Base-by-base conservation (phyloP, 768 basidiomycete genomes). In the Leccinum longicurvipes region DNA sequence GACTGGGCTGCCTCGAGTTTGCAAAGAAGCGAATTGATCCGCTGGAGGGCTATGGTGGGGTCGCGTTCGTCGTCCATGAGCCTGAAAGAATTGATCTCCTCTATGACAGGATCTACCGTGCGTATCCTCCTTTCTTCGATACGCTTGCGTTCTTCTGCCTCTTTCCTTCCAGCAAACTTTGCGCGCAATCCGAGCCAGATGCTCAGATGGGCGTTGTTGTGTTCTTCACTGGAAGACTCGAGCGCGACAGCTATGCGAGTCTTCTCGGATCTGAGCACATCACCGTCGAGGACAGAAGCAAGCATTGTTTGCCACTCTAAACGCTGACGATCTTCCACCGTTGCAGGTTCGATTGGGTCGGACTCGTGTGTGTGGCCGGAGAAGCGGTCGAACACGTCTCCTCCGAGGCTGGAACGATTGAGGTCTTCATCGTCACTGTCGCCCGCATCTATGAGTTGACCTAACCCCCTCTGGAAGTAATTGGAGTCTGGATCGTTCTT, bases 251-350 rank as follows among this genome's bases (percentile, higher is more conserved):
- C 89, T 57, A 98, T 94, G 54, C 97, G 84, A 24, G 89, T 90
- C 74, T 93, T 97, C 75, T 98, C 97, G 1, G 92, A 89, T 69
- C 89, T 92, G 60, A 99, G 82, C 11, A 99, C 93, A 64, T 98
- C 95, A 10, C 97, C 95, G 28, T 84, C 84, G 46, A 99, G 79
- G 24, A 98, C 96, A 28, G 94, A 96, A 12, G 91, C 84, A 29
- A 98, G 83, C 85, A 98, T 89, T 17, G 88, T 88, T 72, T 95
- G 93, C 97, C 97, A 98, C 72, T 97, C 94, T 47, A 95, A 72
- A 25, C 95, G 79, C 63, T 93, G 90, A 58, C 82, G 79, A 66
- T 93, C 89, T 63, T 89, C 84, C 51, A 79, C 76, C 2, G 89
- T 86, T 41, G 83, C 81, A 24, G 88, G 85, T 55, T 85, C 79